These are phyloP conservation scores for Plasmodium ovale DNA, from an alignment of 169 alveolate species.

Conservation along the genomic window DNA sequence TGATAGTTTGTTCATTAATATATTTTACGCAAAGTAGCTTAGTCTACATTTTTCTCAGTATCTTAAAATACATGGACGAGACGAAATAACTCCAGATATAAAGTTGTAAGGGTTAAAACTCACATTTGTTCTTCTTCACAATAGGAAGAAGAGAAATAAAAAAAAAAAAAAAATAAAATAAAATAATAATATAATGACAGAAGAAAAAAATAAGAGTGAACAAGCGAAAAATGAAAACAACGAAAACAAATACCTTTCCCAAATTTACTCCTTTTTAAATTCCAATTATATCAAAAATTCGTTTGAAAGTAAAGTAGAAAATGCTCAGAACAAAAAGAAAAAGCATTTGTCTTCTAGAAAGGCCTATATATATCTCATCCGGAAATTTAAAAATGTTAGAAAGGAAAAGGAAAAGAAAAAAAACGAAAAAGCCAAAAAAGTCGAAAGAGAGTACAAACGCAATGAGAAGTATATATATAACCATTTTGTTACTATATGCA, in stretches of 20 bases:
- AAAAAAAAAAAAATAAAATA: not conserved
- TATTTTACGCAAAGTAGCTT: not conserved
- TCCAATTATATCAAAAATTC: conserved; percentile 57
- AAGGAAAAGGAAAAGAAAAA: no score
- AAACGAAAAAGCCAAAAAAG: no score
- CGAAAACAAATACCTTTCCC: conserved; percentile 73
- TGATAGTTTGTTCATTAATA: not conserved
- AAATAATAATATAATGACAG: conserved; percentile 45
- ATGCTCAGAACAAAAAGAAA: conserved; percentile 26
- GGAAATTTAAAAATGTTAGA: conserved; percentile 50
- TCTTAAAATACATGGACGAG: no score
- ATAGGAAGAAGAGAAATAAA: no score
- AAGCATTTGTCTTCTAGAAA: conserved; percentile 47
- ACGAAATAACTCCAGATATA: not conserved
- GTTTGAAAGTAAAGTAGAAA: conserved; percentile 37
- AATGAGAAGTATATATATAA: no score
- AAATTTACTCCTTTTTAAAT: conserved; percentile 67
- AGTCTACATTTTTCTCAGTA: not conserved
- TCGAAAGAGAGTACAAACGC: no score
- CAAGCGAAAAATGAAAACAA: conserved; percentile 37
- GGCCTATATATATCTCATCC: conserved; percentile 39
- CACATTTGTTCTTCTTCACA: not conserved
- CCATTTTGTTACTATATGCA: no score
- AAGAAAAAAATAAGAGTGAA: conserved; percentile 49
- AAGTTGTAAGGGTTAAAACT: not conserved